A percentile compares a stretch with the other conserved stretches of the same genome.
Evolutionary conservation across 2,329 filamentous ascomycete genomes (phyloP).

Genomic region (Cercospora berteroae): DNA sequence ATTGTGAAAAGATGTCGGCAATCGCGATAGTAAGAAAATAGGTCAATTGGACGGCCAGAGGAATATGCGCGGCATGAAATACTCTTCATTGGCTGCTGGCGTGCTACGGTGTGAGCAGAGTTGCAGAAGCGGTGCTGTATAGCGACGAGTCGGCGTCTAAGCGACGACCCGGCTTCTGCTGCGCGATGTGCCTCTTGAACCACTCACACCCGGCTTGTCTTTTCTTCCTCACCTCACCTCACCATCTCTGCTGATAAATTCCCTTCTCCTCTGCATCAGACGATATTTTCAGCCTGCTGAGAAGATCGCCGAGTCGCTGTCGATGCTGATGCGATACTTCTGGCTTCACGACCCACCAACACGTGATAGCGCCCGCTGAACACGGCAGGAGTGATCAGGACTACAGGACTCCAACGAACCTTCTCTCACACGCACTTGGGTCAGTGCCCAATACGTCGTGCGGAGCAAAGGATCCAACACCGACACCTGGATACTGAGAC

Average conservation of each 20-base stretch:
- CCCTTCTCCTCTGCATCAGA: not conserved
- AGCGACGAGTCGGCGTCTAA: not conserved
- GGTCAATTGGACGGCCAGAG: not conserved
- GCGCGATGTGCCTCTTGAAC: slow-evolving; percentile 5
- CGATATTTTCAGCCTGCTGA: not conserved
- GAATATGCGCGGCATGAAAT: not conserved
- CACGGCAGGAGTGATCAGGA: not conserved
- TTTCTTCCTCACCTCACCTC: slow-evolving; percentile 10
- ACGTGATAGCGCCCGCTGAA: not conserved
- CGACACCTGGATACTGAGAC: not conserved
- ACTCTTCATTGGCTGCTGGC: slow-evolving; percentile 2
- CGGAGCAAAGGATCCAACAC: not conserved
- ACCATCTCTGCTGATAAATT: not conserved
- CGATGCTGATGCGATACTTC: not conserved
- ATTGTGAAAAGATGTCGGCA: not conserved
- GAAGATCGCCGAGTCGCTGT: not conserved
- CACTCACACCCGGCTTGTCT: slow-evolving; percentile 6
- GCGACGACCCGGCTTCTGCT: slow-evolving; percentile 5
- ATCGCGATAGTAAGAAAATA: not conserved
- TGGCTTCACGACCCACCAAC: not conserved
- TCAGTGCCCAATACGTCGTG: not conserved
- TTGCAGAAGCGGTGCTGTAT: not conserved
- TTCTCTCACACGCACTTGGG: not conserved
- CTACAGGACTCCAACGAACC: not conserved
- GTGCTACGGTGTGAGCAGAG: slow-evolving; percentile 1